Percentiles rank a stretch among this genome's conserved stretches.
Conservation (phyloP, 169 alveolate genomes). For the Eimeria acervulina region DNA sequence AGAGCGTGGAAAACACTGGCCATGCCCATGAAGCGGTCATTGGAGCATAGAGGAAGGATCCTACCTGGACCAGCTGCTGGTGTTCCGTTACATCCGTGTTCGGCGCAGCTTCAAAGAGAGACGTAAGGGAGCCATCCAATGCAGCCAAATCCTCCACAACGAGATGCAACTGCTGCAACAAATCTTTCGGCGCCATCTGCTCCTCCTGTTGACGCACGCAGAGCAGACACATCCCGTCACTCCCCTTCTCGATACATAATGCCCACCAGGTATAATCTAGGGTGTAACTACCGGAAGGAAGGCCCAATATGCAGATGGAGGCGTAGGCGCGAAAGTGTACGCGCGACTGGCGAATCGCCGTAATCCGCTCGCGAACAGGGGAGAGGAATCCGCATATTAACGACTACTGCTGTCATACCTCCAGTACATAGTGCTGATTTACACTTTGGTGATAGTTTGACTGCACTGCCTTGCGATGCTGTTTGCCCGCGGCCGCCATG, state of each 20-base stretch:
- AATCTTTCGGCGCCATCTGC: constrained; percentile 61
- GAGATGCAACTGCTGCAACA: constrained; percentile 78
- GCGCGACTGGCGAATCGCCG: not conserved
- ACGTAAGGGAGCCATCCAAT: constrained; percentile 54
- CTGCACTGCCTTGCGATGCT: constrained; percentile 47
- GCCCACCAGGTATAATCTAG: not conserved
- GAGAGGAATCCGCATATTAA: not conserved
- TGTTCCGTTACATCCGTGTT: constrained; percentile 78
- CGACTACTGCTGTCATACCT: constrained; percentile 23
- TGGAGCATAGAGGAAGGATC: not conserved
- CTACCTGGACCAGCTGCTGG: constrained; percentile 81
- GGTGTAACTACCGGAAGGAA: not conserved
- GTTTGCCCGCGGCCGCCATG: constrained; percentile 68
- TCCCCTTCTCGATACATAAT: not conserved
- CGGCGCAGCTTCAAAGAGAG: constrained; percentile 77
- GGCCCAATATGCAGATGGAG: not conserved
- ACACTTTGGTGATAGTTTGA: constrained; percentile 11
- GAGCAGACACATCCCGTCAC: not conserved
- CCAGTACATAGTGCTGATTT: constrained; percentile 36
- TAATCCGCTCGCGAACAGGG: not conserved
- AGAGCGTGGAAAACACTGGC: not conserved
- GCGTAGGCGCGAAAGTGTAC: not conserved
- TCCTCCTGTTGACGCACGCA: constrained; percentile 54
- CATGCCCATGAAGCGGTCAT: not conserved
- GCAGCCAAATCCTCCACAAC: constrained; percentile 61